These are phyloP conservation scores for Dacryopinax spathularia DNA, from an alignment of 768 basidiomycete genomes.

Conservation along the genomic window DNA sequence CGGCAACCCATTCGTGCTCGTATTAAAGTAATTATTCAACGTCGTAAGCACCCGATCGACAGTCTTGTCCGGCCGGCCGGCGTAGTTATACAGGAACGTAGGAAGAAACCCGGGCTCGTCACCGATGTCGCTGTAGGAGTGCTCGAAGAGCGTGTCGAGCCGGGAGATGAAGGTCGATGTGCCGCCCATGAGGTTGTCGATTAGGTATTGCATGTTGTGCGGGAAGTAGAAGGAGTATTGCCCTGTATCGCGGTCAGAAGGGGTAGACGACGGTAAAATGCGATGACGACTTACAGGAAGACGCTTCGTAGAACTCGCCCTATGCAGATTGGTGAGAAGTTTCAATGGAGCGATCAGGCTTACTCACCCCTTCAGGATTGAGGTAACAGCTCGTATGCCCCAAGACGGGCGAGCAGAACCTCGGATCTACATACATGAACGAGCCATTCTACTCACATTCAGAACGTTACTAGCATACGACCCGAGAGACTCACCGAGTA, in stretches of 20 bases:
- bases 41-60: constrained; percentile 33
- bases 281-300: background rate
- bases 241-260: background rate
- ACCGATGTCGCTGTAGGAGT: constrained; percentile 27
- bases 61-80: constrained; percentile 35
- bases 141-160: constrained; percentile 13
- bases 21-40: constrained; percentile 34
- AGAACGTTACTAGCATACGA: background rate
- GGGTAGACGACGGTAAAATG: background rate
- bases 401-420: constrained; percentile 35
- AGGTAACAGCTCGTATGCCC: constrained; percentile 12
- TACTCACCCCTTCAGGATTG: background rate
- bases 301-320: constrained; percentile 1
- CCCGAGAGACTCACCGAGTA: constrained; percentile 22
- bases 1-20: constrained; percentile 35
- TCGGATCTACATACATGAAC: constrained; percentile 27
- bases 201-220: background rate
- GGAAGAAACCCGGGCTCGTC: background rate
- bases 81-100: constrained; percentile 32
- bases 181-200: background rate
- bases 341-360: background rate
- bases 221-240: constrained; percentile 15
- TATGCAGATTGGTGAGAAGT: background rate
- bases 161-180: background rate
- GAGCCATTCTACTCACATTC: background rate